These are phyloP conservation scores for Gossypium turneri DNA, from an alignment of 345 rosid species.

Conservation along the genomic window DNA sequence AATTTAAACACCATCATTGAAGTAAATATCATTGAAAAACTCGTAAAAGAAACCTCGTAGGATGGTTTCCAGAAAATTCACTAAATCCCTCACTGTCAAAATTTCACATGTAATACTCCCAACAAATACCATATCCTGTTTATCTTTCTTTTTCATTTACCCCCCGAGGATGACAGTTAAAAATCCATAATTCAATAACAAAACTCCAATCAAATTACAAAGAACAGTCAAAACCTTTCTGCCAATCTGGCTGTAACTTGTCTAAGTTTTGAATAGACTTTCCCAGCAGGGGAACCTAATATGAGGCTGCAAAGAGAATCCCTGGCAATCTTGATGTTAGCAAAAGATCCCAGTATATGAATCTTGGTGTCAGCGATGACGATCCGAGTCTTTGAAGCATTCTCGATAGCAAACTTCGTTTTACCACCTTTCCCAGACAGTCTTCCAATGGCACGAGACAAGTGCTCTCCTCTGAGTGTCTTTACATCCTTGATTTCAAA, in stretches of 20 bases:
- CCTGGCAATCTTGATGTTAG: constrained; percentile 70
- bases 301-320: constrained; percentile 85
- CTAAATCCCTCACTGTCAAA: neutral
- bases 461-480: constrained; percentile 77
- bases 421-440: constrained; percentile 88
- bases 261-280: constrained; percentile 46
- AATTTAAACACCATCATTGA: neutral
- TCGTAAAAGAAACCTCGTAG: neutral
- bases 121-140: neutral
- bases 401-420: constrained; percentile 78
- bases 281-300: constrained; percentile 81
- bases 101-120: neutral
- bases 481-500: constrained; percentile 90
- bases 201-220: neutral
- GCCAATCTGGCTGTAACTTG: constrained; percentile 35
- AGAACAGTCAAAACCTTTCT: constrained; percentile 34
- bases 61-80: neutral
- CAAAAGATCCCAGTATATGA: constrained; percentile 74
- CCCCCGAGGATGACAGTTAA: neutral
- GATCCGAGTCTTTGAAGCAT: constrained; percentile 76
- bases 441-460: constrained; percentile 82
- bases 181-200: neutral
- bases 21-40: neutral
- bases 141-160: no score
- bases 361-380: constrained; percentile 78